Percentiles rank a stretch among this genome's conserved stretches.
Conservation (phyloP, 108 stramenopile species). For the Cyclotella atomus region DNA sequence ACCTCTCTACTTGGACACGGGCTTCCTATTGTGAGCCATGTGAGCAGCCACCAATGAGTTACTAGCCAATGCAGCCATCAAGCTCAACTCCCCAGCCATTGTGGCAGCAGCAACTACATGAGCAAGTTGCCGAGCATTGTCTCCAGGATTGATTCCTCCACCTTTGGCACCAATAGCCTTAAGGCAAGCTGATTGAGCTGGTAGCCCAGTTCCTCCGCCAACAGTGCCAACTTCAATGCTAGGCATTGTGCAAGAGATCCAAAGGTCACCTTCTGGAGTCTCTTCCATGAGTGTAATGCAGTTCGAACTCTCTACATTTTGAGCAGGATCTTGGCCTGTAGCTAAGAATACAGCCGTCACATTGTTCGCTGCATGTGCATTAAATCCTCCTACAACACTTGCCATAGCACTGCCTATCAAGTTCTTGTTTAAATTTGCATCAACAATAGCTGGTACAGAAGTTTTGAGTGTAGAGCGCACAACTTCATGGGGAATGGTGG, state of each 20-base stretch:
- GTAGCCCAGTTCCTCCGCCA: slow-evolving; percentile 95
- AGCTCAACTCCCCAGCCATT: slow-evolving; percentile 96
- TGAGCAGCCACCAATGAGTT: slow-evolving; percentile 90
- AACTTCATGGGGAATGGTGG: slow-evolving; percentile 83
- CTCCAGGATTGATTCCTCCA: slow-evolving; percentile 85
- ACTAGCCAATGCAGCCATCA: slow-evolving; percentile 94
- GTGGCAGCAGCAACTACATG: slow-evolving; percentile 93
- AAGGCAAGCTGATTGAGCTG: slow-evolving; percentile 95
- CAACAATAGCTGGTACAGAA: slow-evolving; percentile 88
- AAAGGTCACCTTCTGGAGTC: slow-evolving; percentile 84
- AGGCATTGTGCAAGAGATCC: slow-evolving; percentile 97
- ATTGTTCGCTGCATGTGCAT: slow-evolving; percentile 98
- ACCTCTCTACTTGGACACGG: slow-evolving; percentile 51
- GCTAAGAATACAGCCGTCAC: slow-evolving; percentile 98
- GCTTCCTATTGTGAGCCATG: slow-evolving; percentile 90
- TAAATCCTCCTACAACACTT: slow-evolving; percentile 95
- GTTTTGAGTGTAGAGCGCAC: slow-evolving; percentile 94
- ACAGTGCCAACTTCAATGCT: slow-evolving; percentile 98
- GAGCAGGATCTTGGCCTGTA: slow-evolving; percentile 99
- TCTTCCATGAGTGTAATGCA: slow-evolving; percentile 96
- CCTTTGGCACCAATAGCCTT: slow-evolving; percentile 92
- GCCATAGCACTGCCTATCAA: slow-evolving; percentile 98
- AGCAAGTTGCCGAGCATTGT: slow-evolving; percentile 92
- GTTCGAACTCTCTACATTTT: slow-evolving; percentile 96
- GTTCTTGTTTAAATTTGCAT: slow-evolving; percentile 95